Evolutionary conservation across 495 filamentous ascomycete genomes (phyloP).

Genomic region (Annulohypoxylon maeteangense): DNA sequence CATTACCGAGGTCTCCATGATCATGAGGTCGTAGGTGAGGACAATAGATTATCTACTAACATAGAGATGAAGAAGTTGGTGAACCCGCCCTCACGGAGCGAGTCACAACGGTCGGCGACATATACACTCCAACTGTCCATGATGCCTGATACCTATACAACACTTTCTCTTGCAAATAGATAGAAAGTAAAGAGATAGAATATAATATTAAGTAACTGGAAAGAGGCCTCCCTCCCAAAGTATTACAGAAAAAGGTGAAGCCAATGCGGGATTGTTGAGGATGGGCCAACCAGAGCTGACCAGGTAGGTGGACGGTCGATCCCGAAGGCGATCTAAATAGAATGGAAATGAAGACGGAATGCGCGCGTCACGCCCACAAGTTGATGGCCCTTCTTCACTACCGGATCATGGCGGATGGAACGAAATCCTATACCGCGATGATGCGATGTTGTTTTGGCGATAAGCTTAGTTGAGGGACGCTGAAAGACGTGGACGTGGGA

Average conservation of each 20-base stretch:
- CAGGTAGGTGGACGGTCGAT: slow-evolving; percentile 24
- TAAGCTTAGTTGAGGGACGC: not conserved
- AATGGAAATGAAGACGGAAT: slow-evolving; percentile 28
- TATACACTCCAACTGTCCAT: slow-evolving; percentile 50
- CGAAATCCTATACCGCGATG: slow-evolving; percentile 10
- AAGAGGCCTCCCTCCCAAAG: slow-evolving; percentile 2
- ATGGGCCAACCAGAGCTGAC: slow-evolving; percentile 21
- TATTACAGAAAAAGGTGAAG: slow-evolving; percentile 6
- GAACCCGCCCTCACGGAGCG: slow-evolving; percentile 63
- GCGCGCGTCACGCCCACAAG: slow-evolving; percentile 30
- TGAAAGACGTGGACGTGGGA: slow-evolving; percentile 6
- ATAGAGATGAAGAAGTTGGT: slow-evolving; percentile 71
- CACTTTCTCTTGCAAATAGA: not conserved
- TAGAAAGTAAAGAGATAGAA: not conserved
- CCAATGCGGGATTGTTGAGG: slow-evolving; percentile 18
- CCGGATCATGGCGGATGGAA: slow-evolving; percentile 36
- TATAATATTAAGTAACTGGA: not conserved
- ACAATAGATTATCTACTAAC: slow-evolving; percentile 50
- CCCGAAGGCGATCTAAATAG: slow-evolving; percentile 27
- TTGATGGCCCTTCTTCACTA: slow-evolving; percentile 26
- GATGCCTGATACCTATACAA: slow-evolving; percentile 3
- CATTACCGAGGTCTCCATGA: not conserved
- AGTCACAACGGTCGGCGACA: slow-evolving; percentile 57
- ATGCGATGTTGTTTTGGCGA: slow-evolving; percentile 17
- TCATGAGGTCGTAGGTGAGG: not conserved